A percentile compares a stretch with the other conserved stretches of the same genome.
Evolutionary conservation across 805 yeast genomes (phyloP).

Genomic region (Candida parachauliodes): DNA sequence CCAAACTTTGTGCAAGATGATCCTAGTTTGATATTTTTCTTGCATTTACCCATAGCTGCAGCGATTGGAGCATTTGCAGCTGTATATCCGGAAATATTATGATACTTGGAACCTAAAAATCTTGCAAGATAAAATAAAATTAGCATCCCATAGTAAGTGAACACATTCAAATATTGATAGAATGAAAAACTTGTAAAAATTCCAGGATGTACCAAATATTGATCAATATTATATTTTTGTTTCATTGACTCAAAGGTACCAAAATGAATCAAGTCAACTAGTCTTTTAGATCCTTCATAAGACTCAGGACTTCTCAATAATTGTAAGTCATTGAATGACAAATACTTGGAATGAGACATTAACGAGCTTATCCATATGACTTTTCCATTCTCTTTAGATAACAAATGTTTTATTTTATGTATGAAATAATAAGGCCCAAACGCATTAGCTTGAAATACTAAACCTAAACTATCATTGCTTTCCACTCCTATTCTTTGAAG

Average conservation of each 20-base stretch:
- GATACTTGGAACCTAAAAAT: constrained; percentile 80
- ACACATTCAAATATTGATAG: constrained; percentile 66
- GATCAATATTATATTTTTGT: constrained; percentile 51
- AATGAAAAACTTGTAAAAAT: constrained; percentile 83
- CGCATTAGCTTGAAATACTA: constrained; percentile 93
- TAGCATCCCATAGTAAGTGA: constrained; percentile 85
- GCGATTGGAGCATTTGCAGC: constrained; percentile 83
- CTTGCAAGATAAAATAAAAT: constrained; percentile 80
- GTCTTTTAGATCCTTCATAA: constrained; percentile 89
- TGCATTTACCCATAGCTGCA: constrained; percentile 41
- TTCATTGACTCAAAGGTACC: constrained; percentile 57
- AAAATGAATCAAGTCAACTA: constrained; percentile 77
- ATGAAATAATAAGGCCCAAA: constrained; percentile 90
- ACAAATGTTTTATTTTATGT: constrained; percentile 55
- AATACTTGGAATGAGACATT: constrained; percentile 71
- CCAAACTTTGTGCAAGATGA: constrained; percentile 71
- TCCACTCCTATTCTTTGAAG: constrained; percentile 75
- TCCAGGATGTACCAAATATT: constrained; percentile 90
- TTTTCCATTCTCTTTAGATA: constrained; percentile 47
- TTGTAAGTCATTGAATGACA: constrained; percentile 74
- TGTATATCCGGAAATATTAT: constrained; percentile 79
- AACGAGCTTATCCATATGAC: constrained; percentile 84
- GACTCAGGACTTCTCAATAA: constrained; percentile 59
- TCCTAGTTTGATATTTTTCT: constrained; percentile 55
- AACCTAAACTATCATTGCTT: constrained; percentile 76